These are phyloP conservation scores for Rubus parviflorus DNA, from an alignment of 306 rosid species.

Conservation along the genomic window DNA sequence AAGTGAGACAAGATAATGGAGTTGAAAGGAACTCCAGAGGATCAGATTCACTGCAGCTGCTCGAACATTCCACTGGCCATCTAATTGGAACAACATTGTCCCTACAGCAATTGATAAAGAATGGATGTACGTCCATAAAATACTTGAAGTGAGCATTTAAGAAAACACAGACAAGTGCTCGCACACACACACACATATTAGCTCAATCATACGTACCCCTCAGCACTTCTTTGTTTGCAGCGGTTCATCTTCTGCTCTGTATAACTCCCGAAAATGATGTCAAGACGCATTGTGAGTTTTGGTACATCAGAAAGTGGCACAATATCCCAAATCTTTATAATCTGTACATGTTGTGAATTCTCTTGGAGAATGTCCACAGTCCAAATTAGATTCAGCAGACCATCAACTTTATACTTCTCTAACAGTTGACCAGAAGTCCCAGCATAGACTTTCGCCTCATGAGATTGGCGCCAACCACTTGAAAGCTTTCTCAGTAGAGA, in stretches of 20 bases:
- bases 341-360: not conserved
- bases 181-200: not conserved
- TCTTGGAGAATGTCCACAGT: not conserved
- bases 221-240: constrained; percentile 1
- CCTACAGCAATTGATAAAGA: not conserved
- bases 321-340: not conserved
- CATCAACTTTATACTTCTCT: not conserved
- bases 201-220: not conserved
- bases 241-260: not conserved
- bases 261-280: not conserved
- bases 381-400: not conserved
- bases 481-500: not conserved
- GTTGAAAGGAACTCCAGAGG: not conserved
- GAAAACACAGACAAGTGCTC: not conserved
- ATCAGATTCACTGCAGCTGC: not conserved
- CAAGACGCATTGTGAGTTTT: not conserved
- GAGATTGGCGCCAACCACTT: not conserved
- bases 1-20: not conserved
- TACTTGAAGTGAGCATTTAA: not conserved
- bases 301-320: not conserved
- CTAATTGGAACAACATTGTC: not conserved
- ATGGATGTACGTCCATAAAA: not conserved
- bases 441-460: not conserved
- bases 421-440: not conserved
- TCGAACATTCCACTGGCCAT: not conserved